Base-by-base conservation (phyloP, 176 grass and related monocot species). In the Carex parvula region DNA sequence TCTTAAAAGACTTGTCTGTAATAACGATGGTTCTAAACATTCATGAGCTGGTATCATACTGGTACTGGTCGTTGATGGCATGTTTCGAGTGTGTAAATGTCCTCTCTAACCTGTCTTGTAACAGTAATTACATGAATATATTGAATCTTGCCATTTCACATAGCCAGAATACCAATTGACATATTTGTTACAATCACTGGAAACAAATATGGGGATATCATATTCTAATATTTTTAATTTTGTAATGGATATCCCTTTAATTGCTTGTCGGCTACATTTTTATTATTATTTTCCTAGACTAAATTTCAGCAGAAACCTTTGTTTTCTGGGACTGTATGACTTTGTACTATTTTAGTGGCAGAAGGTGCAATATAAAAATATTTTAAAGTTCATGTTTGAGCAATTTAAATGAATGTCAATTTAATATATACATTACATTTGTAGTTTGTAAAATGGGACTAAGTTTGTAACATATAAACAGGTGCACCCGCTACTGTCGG, bases 401-500 rank as follows among this genome's bases (percentile, higher is more conserved):
- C 60, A 11, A 9, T 62, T 24, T 62, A 62, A 20, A 24, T 42
- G 39, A 72, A 9, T 72, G 69, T 46, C 8, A 20, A 8, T 8
- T 46, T 71, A 22, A 4, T 72, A 46, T 46, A 11, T 14, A n/a
- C n/a, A 21, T 22, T 72, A n/a, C 18, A 48, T 6, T 41, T 48
- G 66, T 39, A 72, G 41, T 22, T 11, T 48, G 41, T 46, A 48
- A 72, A 48, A 44, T 71, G 6, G 35, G 8, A 71, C 39, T 72
- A 72, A 72, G 18, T 72, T 72, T 21, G 8, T 22, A 48, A 12
- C 41, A 20, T 72, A 5, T 26, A 35, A 62, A 65, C 95, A 98
- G 95, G 92, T 98, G 46, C 92, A 94, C 79, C 95, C 92, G 14
- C 84, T 98, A 15, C 88, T 98, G 18, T 92, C 94, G 32, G 95